Conservation (phyloP, 208 protist species). For the Trichomonas gallinae region DNA sequence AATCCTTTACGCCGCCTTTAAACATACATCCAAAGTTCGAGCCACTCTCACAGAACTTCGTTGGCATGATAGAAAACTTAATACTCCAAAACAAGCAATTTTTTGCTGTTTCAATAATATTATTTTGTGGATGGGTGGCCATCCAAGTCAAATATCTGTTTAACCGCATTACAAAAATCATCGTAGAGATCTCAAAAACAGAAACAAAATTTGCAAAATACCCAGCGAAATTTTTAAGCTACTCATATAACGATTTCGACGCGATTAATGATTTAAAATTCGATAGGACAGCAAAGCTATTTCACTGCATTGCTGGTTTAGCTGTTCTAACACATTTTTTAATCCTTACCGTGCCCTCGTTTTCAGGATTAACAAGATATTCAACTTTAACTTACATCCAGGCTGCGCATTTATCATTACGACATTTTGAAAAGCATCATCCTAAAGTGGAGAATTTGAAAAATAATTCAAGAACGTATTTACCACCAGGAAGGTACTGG, state of each 20-base stretch:
- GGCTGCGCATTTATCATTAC: background rate
- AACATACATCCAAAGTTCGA: background rate
- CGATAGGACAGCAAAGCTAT: too few species aligned
- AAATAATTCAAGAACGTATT: background rate
- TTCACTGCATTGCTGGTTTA: too few species aligned
- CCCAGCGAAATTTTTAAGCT: background rate
- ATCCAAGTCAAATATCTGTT: background rate
- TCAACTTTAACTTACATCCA: background rate
- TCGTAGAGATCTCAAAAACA: background rate
- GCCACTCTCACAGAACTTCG: background rate
- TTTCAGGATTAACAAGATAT: too few species aligned
- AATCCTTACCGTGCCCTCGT: too few species aligned
- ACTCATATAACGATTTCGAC: too few species aligned
- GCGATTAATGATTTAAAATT: too few species aligned
- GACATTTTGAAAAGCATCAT: background rate
- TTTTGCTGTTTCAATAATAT: background rate
- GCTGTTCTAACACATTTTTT: too few species aligned
- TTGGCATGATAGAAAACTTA: background rate
- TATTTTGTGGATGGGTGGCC: background rate
- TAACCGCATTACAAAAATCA: background rate
- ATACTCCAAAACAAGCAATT: background rate
- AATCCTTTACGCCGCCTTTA: background rate
- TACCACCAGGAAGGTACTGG: background rate
- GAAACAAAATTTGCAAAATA: background rate
- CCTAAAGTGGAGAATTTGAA: background rate